Evolutionary conservation across 371 early-diverging fungal genomes (phyloP), one percentile per base, ranked within the genome.

Genomic region (Mortierella sp.): DNA sequence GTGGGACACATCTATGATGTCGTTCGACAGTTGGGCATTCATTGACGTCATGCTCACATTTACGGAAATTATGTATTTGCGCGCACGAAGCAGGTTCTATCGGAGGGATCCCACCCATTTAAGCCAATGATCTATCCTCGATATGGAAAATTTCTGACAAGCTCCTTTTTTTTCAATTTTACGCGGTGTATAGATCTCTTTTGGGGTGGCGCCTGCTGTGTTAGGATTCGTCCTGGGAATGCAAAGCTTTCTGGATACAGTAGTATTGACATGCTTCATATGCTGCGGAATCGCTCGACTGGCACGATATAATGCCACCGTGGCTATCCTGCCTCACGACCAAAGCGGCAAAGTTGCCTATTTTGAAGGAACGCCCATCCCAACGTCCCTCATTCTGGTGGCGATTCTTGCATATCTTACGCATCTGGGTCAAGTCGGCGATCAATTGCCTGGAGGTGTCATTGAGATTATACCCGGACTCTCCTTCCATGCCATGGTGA

Each of bases 361-460:
- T 73, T 97, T 95, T 86, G 96, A 97, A 82, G 97, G 97, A 62
- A 95, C 96, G 2, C 97, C 97, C 17, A 96, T 97, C 34, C 97
- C 96, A 1, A 92, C 94, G 0, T 90, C 93, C 6, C 82, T 94
- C 49, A 77, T 86, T 2, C 70, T 94, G 37, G 93, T 96, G 5
- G 91, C 82, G 22, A 56, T 93, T 10, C 70, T 95, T 26, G 93
- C 94, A 5, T 96, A 93, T 66, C 85, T 93, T 47, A 83, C 90
- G 3, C 75, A 83, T 37, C 62, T 83, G 60, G 91, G 85, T 58
- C 85, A 81, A 84, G 87, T 89, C 43, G 88, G 87, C 28, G 86
- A 88, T 51, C 85, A 82, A 9, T 54, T 86, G 56, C 86, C 84
- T 57, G 83, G 83, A 57, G 86, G 89, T 3, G 64, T 83, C 47